phyloP scores from a whole-genome alignment of 2,329 filamentous ascomycete genomes.

The Penicillium italicum region DNA sequence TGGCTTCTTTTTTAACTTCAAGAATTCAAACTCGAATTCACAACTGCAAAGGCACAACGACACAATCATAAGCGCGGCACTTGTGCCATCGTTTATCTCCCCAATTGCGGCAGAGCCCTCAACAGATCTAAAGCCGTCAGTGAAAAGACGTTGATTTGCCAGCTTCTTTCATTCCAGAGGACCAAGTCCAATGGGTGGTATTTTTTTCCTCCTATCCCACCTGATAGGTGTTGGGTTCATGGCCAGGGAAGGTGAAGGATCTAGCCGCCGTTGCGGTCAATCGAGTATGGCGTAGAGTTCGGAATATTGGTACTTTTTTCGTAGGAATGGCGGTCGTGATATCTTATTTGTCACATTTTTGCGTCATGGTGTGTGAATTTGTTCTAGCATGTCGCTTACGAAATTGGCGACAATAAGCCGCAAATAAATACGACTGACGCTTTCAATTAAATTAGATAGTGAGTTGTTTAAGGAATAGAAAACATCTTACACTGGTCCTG shows the following conservation, averaged over 20 bases:
- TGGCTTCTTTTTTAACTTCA: background rate
- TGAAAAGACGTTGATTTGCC: background rate
- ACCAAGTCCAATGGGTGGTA: background rate
- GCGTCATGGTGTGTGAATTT: background rate
- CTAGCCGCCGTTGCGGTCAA: background rate
- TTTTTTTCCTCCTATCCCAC: background rate
- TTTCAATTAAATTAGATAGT: background rate
- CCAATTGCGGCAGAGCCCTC: background rate
- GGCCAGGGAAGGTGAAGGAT: background rate
- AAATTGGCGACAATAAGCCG: too few species aligned
- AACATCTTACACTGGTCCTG: background rate
- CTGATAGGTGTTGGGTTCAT: background rate
- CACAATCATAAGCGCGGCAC: too few species aligned
- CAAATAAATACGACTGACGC: too few species aligned
- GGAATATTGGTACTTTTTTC: too few species aligned
- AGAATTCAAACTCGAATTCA: too few species aligned
- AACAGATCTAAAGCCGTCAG: too few species aligned
- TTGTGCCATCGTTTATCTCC: background rate
- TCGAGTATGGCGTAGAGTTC: too few species aligned
- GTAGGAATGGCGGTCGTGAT: background rate
- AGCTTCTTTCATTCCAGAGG: background rate
- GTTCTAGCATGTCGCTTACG: background rate
- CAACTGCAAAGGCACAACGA: fast-evolving
- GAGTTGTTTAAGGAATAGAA: background rate
- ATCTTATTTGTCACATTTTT: background rate